Conservation (phyloP, 1,284 basidiomycete genomes). For the Anthracocystis setariae region DNA sequence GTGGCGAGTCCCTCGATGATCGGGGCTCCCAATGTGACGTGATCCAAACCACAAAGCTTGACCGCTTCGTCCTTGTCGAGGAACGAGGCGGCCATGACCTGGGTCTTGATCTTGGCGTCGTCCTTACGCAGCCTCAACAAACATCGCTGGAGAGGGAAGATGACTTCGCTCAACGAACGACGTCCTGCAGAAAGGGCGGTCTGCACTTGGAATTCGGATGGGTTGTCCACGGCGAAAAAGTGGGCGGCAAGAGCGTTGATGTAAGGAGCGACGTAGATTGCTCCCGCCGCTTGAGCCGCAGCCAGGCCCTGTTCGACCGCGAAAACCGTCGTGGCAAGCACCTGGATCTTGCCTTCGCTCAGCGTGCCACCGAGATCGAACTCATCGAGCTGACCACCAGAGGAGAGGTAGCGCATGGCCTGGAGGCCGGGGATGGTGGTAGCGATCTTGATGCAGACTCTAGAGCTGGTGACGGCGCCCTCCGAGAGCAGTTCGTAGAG, state of each 20-base stretch:
- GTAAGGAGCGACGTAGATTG: constrained; percentile 23
- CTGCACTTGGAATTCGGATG: neutral
- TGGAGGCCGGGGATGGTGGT: constrained; percentile 27
- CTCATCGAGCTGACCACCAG: constrained; percentile 20
- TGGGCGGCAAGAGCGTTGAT: constrained; percentile 35
- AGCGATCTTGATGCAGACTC: constrained; percentile 32
- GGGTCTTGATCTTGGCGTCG: constrained; percentile 10
- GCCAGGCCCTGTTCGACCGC: constrained; percentile 29
- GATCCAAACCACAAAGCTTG: constrained; percentile 22
- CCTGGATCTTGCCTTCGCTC: constrained; percentile 23
- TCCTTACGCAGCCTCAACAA: constrained; percentile 12
- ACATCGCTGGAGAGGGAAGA: constrained; percentile 22
- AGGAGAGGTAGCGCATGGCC: constrained; percentile 37
- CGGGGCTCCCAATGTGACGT: constrained; percentile 18
- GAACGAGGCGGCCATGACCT: constrained; percentile 28
- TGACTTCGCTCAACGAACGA: constrained; percentile 9
- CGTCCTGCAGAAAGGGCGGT: constrained; percentile 5
- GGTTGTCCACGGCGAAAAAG: constrained; percentile 19
- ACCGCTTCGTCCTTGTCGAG: constrained; percentile 15
- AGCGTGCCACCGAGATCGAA: constrained; percentile 13
- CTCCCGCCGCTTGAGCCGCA: constrained; percentile 26
- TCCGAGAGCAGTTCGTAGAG: constrained; percentile 24
- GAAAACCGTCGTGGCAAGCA: constrained; percentile 28
- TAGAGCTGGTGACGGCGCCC: neutral
- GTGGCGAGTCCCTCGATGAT: constrained; percentile 20